phyloP scores from a whole-genome alignment of 2,329 filamentous ascomycete species.

The Aspergillus piperis region DNA sequence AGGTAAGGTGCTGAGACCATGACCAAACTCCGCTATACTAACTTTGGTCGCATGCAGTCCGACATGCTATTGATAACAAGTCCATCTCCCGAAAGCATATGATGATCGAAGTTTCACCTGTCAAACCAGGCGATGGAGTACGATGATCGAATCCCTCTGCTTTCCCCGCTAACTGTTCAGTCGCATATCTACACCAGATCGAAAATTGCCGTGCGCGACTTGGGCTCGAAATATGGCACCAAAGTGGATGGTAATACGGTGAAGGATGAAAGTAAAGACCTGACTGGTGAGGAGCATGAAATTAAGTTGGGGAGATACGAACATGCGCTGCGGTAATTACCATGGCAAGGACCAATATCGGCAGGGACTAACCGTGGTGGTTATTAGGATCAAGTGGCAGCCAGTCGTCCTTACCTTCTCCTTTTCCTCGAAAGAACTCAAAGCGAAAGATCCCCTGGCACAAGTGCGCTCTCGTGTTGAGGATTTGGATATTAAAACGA shows the following conservation, averaged over 20 bases:
- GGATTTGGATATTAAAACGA: constrained; percentile 83
- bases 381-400: constrained; percentile 70
- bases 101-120: constrained; percentile 68
- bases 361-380: not conserved
- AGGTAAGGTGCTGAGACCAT: constrained; percentile 43
- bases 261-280: constrained; percentile 59
- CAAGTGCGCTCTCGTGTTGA: constrained; percentile 69
- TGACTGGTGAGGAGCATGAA: constrained; percentile 61
- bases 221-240: constrained; percentile 83
- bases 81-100: constrained; percentile 89
- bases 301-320: constrained; percentile 73
- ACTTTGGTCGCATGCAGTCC: constrained; percentile 50
- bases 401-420: constrained; percentile 81
- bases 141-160: constrained; percentile 27
- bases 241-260: constrained; percentile 72
- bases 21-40: not conserved
- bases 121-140: constrained; percentile 68
- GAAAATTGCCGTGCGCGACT: constrained; percentile 71
- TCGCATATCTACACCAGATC: constrained; percentile 67
- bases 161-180: constrained; percentile 41
- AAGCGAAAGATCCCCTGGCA: constrained; percentile 62
- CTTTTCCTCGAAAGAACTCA: constrained; percentile 70
- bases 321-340: constrained; percentile 48
- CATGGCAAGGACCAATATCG: not conserved
- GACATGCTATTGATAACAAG: constrained; percentile 73